Conservation (phyloP, 148 eudicot genomes). For the Diospyros kaki region DNA sequence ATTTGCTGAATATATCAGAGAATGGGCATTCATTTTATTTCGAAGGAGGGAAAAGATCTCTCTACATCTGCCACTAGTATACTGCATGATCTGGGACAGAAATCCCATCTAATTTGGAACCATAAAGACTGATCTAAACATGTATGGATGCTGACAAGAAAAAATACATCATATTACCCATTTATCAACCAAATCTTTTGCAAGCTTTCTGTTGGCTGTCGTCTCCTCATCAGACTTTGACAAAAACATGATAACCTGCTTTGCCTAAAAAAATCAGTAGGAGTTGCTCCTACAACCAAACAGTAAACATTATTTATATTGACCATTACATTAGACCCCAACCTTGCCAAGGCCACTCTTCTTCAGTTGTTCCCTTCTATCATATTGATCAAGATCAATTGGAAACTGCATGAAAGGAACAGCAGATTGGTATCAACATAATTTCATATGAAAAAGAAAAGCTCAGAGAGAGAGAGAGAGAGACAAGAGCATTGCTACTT, state of each 20-base stretch:
- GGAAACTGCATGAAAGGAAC: constrained; percentile 59
- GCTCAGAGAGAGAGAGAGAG: neutral
- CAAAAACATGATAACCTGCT: constrained; percentile 94
- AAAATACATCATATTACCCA: constrained; percentile 55
- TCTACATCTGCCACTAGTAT: too few species aligned
- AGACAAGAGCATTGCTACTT: neutral
- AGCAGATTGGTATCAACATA: constrained; percentile 8
- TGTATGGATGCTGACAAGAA: neutral
- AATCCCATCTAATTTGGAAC: neutral
- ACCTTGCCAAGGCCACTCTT: constrained; percentile 99
- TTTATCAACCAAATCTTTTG: constrained; percentile 94
- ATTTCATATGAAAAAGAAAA: neutral
- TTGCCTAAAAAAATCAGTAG: constrained; percentile 8
- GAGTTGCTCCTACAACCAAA: neutral
- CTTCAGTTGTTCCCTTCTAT: constrained; percentile 83
- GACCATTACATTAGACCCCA: neutral
- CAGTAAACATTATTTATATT: neutral
- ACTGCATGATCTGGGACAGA: neutral
- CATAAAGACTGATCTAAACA: neutral
- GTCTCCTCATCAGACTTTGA: constrained; percentile 99
- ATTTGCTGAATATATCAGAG: too few species aligned
- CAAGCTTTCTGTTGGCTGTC: constrained; percentile 80
- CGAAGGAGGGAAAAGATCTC: too few species aligned
- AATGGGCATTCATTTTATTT: too few species aligned
- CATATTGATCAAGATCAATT: constrained; percentile 87